Base-by-base conservation (phyloP, 192 early-diverging fungal species). In the Gaertneriomyces semiglobifer region DNA sequence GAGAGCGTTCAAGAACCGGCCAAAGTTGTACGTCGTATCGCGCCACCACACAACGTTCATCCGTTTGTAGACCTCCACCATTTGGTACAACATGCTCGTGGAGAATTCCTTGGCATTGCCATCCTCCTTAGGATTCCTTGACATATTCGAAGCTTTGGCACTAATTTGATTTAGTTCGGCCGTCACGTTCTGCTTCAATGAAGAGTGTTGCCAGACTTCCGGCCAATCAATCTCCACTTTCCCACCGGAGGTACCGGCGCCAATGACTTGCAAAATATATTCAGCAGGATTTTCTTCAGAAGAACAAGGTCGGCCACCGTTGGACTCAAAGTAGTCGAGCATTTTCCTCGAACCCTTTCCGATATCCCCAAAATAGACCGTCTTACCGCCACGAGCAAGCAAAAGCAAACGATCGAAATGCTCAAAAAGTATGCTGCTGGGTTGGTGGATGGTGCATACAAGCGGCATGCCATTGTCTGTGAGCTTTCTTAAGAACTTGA, bases 391-490 rank as follows among this genome's bases (percentile, higher is more conserved):
- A 64, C 86, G 84, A 50, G 86, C 89, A 10, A 95, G 77, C 6
- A 95, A 78, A 52, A 94, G 68, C 14, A 95, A 70, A 42, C 87
- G 77, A 72, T 93, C 91, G 72, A 93, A 95, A 62, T 89, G 85
- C 59, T 89, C 84, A 71, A 95, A 95, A 44, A 92, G 77, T 63
- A 89, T 77, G n/a, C 90, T 83, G 7, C 86, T 89, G 44, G 93
- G 93, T 75, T 90, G 90, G 77, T 95, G 93, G 58, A 95, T 93
- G 9, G 90, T 91, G 74, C 90, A 92, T 53, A 92, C 72, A 84
- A 93, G 60, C 85, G 81, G 60, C 88, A 87, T 53, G 85, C 86
- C 78, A 84, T 85, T 55, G 84, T 87, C 44, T 7, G 76, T 57
- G 45, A 94, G 75, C 41, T 84, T 84, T 76, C 42, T 88, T 80